Evolutionary conservation across 2,329 filamentous ascomycete genomes (phyloP), one percentile per base, ranked within the genome.

Genomic region (Calonectria hawksworthii): DNA sequence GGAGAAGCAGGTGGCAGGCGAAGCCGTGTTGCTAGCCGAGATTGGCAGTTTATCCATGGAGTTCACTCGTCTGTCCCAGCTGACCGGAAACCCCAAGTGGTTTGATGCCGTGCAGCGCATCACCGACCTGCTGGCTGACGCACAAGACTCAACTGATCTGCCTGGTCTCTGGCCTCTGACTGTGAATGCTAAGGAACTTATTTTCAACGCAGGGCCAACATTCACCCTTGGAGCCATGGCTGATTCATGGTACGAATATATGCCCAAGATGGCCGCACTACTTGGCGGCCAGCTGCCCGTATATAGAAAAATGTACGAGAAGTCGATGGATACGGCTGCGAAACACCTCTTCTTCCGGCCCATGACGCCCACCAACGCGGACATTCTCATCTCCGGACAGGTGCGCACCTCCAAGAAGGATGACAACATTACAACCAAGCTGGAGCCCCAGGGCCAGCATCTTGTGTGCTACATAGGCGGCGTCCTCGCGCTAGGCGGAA

Each of bases 221-320:
- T 95, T 87, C 72, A 88, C 88, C 0, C 82, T 91, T 2, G 89
- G 89, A 18, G 89, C 86, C 4, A 83, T 88, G 75, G 85, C 83
- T n/a, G 87, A 89, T 73, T 89, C 83, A 87, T 87, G 77, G 75
- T 98, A 97, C 85, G 95, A 98, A 85, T 98, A 98, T 81, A 90
- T 98, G 28, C 93, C 98, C 84, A 98, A 98, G 87, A 97, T 98
- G 94, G 97, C 93, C 79, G 78, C 81, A 64, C 86, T 94, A 2
- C 87, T 94, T 0, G 90, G 91, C 32, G 92, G 92, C 3, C 84
- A 86, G 9, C 84, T 89, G 23, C 65, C 89, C 30, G 82, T 90
- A 74, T 94, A 94, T 80, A 86, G 87, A 59, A 85, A 82, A 50
- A 91, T 94, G 87, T 83, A 94, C 82, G 86, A 89, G 72, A 85